phyloP scores from a whole-genome alignment of 164 flowering plant genomes.

The Chimonanthus salicifolius region DNA sequence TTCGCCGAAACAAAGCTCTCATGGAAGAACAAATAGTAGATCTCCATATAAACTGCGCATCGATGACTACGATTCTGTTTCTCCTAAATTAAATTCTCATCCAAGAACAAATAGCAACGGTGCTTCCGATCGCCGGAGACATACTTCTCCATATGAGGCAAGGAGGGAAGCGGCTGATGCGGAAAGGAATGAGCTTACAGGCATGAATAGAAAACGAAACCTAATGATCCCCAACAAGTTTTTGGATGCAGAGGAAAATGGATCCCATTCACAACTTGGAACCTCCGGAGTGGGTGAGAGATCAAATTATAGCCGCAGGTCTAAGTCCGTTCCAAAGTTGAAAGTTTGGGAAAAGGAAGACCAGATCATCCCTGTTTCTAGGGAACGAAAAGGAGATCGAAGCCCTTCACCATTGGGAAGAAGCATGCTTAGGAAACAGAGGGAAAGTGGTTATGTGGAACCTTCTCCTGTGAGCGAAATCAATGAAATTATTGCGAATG shows the following conservation, averaged over 20 bases:
- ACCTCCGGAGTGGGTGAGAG: slow-evolving; percentile 16
- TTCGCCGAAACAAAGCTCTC: neutral
- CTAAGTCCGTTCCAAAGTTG: slow-evolving; percentile 43
- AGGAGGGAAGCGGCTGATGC: slow-evolving; percentile 17
- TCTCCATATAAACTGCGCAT: slow-evolving; percentile 37
- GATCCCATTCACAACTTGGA: slow-evolving; percentile 10
- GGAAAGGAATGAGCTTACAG: slow-evolving; percentile 14
- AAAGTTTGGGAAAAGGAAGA: slow-evolving; percentile 28
- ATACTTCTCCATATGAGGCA: slow-evolving; percentile 37
- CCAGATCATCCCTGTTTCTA: slow-evolving; percentile 10
- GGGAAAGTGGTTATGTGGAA: slow-evolving; percentile 16
- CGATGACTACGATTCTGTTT: slow-evolving; percentile 20
- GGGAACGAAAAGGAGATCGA: slow-evolving; percentile 20
- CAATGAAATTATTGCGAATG: slow-evolving; percentile 54
- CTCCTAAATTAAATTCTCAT: slow-evolving; percentile 12
- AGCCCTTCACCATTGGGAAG: slow-evolving; percentile 25
- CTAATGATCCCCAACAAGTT: slow-evolving; percentile 9
- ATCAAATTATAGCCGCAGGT: slow-evolving; percentile 28
- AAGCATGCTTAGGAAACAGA: slow-evolving; percentile 23
- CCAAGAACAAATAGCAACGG: slow-evolving; percentile 20
- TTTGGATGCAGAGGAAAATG: slow-evolving; percentile 10
- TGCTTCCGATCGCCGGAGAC: slow-evolving; percentile 25
- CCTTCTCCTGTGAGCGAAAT: slow-evolving; percentile 44
- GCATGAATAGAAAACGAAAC: slow-evolving; percentile 13
- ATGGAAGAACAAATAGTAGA: slow-evolving; percentile 21